phyloP scores from a whole-genome alignment of 1,284 basidiomycete species.

The Chondrostereum purpureum region DNA sequence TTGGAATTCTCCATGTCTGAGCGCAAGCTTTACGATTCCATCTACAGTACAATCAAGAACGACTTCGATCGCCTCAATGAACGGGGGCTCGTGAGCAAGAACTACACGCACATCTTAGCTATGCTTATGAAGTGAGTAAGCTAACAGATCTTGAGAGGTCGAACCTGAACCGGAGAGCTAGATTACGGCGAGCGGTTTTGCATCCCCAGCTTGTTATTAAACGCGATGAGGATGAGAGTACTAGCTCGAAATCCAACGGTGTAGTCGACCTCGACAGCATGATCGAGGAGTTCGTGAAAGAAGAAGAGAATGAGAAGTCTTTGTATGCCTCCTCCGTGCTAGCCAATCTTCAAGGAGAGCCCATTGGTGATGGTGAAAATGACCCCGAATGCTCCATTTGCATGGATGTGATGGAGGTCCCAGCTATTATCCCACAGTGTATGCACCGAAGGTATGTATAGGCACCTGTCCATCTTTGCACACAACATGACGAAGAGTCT shows the following conservation, averaged over 20 bases:
- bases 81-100: constrained; percentile 74
- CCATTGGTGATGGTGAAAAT: constrained; percentile 24
- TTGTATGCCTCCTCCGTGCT: background rate
- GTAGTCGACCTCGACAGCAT: constrained; percentile 55
- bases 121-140: constrained; percentile 77
- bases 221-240: constrained; percentile 35
- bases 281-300: constrained; percentile 52
- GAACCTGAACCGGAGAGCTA: constrained; percentile 24
- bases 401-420: constrained; percentile 64
- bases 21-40: constrained; percentile 75
- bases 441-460: constrained; percentile 65
- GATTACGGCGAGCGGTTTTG: constrained; percentile 80
- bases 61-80: constrained; percentile 73
- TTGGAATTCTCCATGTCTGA: constrained; percentile 75
- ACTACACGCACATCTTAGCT: constrained; percentile 85
- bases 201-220: constrained; percentile 75
- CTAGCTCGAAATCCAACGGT: constrained; percentile 32
- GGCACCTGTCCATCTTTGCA: background rate
- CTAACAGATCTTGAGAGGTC: constrained; percentile 5
- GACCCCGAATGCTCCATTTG: constrained; percentile 77
- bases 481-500: constrained; percentile 1
- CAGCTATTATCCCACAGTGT: constrained; percentile 71
- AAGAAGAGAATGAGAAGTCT: constrained; percentile 4
- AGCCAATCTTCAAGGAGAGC: background rate
- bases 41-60: constrained; percentile 61